phyloP scores from a whole-genome alignment of 768 basidiomycete species.

The Mycena epipterygia region DNA sequence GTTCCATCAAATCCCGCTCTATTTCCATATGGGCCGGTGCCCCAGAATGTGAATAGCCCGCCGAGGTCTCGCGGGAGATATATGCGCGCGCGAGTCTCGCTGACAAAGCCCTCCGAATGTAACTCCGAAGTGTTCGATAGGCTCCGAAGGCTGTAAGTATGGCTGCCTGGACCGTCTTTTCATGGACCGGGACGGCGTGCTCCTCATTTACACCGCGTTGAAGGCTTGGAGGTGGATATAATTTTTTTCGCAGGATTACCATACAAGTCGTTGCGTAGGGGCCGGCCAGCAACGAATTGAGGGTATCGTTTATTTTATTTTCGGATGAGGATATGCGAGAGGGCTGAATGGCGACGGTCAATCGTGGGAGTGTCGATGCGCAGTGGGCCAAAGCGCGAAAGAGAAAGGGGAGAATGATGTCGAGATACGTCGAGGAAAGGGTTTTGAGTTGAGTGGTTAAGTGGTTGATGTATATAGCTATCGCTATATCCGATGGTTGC shows the following conservation, averaged over 20 bases:
- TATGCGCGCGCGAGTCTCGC: constrained; percentile 77
- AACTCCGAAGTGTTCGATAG: constrained; percentile 71
- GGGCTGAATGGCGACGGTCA: constrained; percentile 65
- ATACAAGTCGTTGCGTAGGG: constrained; percentile 77
- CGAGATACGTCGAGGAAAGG: constrained; percentile 67
- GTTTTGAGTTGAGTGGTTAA: constrained; percentile 72
- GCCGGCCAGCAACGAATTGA: constrained; percentile 72
- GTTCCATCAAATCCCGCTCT: constrained; percentile 75
- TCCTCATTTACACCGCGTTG: constrained; percentile 34
- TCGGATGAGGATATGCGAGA: constrained; percentile 58
- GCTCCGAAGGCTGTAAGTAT: constrained; percentile 69
- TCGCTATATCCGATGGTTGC: constrained; percentile 75
- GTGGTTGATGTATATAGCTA: constrained; percentile 73
- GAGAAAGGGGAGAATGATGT: constrained; percentile 75
- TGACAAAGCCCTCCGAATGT: constrained; percentile 72
- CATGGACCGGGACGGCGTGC: constrained; percentile 25
- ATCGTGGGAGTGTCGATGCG: constrained; percentile 74
- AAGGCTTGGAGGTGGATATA: constrained; percentile 59
- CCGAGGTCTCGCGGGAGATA: constrained; percentile 66
- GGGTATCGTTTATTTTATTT: constrained; percentile 67
- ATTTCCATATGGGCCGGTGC: constrained; percentile 71
- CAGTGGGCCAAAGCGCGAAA: constrained; percentile 78
- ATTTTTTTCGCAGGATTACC: constrained; percentile 69
- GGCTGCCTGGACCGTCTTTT: constrained; percentile 44
- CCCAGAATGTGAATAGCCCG: constrained; percentile 71